Conservation (phyloP, 192 early-diverging fungal species). For the Backusella mclennaniae region DNA sequence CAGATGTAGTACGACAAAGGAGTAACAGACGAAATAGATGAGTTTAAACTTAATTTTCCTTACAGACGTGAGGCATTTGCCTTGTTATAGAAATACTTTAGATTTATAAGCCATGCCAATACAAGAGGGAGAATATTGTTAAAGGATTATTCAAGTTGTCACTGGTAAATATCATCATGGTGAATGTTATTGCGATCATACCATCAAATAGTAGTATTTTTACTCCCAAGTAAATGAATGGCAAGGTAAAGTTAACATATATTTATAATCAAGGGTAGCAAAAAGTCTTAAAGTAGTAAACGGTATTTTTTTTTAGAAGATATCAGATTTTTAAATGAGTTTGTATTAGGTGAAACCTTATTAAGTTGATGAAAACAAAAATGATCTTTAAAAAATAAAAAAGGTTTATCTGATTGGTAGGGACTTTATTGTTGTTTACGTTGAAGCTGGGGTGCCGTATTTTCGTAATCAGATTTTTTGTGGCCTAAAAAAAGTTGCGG, state of each 20-base stretch:
- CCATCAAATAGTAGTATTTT: too few relatives aligned
- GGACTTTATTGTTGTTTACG: neutral
- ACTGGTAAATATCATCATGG: neutral
- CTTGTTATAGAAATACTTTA: neutral
- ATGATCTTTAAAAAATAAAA: neutral
- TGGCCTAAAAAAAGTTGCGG: neutral
- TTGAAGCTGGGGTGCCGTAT: neutral
- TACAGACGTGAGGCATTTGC: neutral
- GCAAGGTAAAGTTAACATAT: neutral
- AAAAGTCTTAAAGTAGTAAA: neutral
- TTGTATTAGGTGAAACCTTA: conserved; percentile 4
- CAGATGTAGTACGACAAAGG: neutral
- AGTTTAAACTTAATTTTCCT: neutral
- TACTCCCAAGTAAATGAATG: neutral
- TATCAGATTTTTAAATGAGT: neutral
- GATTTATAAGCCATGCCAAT: neutral
- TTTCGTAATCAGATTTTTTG: conserved; percentile 7
- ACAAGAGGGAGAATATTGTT: neutral
- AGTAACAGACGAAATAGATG: neutral
- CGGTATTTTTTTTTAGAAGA: neutral
- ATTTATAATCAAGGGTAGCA: neutral
- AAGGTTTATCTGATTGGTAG: neutral
- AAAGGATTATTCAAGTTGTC: too few relatives aligned
- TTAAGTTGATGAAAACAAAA: neutral
- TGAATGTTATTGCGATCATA: neutral